Conservation (phyloP, 306 rosid genomes). For the Abrus precatorius region DNA sequence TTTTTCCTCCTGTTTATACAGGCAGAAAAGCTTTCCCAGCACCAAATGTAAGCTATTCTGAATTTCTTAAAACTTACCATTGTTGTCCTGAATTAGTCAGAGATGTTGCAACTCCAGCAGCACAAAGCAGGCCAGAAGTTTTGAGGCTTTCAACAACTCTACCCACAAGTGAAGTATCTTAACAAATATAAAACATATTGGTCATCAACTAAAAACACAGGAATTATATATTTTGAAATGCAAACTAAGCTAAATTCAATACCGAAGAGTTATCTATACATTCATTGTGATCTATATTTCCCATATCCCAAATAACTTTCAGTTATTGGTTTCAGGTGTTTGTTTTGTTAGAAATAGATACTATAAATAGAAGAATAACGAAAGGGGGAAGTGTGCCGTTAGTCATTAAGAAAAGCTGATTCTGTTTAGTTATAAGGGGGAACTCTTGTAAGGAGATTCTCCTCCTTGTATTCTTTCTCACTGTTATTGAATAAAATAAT, state of each 20-base stretch:
- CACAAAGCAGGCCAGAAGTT: slow-evolving; percentile 67
- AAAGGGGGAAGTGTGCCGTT: too few species aligned
- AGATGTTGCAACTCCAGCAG: slow-evolving; percentile 83
- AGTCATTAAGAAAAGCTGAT: too few species aligned
- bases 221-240: slow-evolving; percentile 9
- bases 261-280: background rate
- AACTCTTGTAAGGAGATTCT: too few species aligned
- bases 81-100: slow-evolving; percentile 73
- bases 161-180: slow-evolving; percentile 64
- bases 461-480: too few species aligned
- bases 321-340: background rate
- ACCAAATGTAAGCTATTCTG: background rate
- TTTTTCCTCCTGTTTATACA: background rate
- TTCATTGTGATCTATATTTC: background rate
- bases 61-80: slow-evolving; percentile 64
- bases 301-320: background rate
- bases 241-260: slow-evolving; percentile 21
- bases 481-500: too few species aligned
- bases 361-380: too few species aligned
- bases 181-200: slow-evolving; percentile 33
- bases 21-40: background rate
- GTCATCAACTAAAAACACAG: slow-evolving; percentile 25
- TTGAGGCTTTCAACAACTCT: slow-evolving; percentile 67
- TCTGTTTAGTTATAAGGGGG: too few species aligned
- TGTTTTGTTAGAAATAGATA: background rate